These are phyloP conservation scores for Scleromitrula shiraiana DNA, from an alignment of 2,329 filamentous ascomycete genomes.

Conservation along the genomic window DNA sequence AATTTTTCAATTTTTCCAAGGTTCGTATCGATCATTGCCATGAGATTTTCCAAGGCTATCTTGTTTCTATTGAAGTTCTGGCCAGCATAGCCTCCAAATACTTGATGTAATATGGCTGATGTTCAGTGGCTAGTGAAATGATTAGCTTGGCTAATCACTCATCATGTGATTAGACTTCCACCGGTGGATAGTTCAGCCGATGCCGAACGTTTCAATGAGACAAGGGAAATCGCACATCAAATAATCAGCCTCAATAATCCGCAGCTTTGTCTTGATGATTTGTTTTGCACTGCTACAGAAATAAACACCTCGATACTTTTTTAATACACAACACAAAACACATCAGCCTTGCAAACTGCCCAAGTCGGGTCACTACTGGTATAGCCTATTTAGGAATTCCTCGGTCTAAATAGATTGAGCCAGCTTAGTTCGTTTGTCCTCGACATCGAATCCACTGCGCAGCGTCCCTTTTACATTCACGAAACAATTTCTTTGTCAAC, in stretches of 20 bases:
- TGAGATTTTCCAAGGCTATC: neutral
- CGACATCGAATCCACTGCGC: neutral
- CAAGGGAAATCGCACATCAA: neutral
- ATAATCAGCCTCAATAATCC: conserved; percentile 10
- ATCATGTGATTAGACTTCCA: neutral
- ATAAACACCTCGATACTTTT: too few relatives aligned
- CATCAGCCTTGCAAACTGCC: conserved; percentile 20
- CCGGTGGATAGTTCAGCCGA: too few relatives aligned
- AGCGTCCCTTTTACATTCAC: conserved; percentile 15
- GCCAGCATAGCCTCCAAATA: neutral
- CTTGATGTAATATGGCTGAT: neutral
- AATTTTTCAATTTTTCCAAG: neutral
- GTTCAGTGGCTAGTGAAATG: too few relatives aligned
- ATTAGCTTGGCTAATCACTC: too few relatives aligned
- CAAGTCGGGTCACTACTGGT: neutral
- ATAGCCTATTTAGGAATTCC: neutral
- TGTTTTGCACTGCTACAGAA: neutral
- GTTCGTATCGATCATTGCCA: neutral
- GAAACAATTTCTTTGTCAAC: conserved; percentile 6
- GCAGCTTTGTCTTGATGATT: neutral
- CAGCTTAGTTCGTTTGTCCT: neutral
- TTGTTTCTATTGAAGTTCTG: neutral
- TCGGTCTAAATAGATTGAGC: neutral
- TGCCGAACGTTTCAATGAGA: neutral
- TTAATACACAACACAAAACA: conserved; percentile 1